phyloP scores from a whole-genome alignment of 306 rosid species.

The Glycine soja region DNA sequence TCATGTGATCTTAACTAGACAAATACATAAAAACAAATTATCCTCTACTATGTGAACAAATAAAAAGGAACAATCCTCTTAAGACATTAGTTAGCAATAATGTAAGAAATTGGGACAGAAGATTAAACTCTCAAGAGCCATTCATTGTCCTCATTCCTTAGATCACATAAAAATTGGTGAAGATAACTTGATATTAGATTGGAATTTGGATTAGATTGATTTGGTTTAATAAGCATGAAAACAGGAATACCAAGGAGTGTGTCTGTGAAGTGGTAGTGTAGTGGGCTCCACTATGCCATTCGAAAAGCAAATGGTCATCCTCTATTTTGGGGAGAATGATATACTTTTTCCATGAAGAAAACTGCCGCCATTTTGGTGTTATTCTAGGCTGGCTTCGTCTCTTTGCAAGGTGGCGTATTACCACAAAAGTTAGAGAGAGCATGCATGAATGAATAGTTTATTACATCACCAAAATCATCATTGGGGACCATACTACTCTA shows the following conservation, averaged over 20 bases:
- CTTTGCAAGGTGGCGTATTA: constrained; percentile 46
- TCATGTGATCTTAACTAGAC: background rate
- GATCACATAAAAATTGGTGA: constrained; percentile 44
- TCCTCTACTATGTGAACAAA: background rate
- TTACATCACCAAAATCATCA: constrained; percentile 37
- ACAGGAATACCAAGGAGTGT: constrained; percentile 48
- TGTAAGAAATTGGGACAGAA: constrained; percentile 36
- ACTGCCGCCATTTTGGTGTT: constrained; percentile 58
- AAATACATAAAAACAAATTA: background rate
- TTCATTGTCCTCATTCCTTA: constrained; percentile 29
- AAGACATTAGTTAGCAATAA: background rate
- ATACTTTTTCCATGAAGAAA: constrained; percentile 51
- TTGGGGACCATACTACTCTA: constrained; percentile 53
- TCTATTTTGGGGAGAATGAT: constrained; percentile 60
- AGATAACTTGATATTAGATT: constrained; percentile 36
- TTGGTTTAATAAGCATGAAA: constrained; percentile 48
- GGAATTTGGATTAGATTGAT: background rate
- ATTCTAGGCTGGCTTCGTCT: constrained; percentile 46
- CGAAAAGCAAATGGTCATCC: constrained; percentile 52
- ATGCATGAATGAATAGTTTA: constrained; percentile 22
- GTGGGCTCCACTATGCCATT: constrained; percentile 49
- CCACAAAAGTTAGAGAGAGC: constrained; percentile 48
- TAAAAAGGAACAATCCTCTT: background rate
- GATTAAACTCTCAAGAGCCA: background rate
- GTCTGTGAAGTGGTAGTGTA: constrained; percentile 51